phyloP scores from a whole-genome alignment of 495 filamentous ascomycete genomes.

The Penicillium verhagenii region DNA sequence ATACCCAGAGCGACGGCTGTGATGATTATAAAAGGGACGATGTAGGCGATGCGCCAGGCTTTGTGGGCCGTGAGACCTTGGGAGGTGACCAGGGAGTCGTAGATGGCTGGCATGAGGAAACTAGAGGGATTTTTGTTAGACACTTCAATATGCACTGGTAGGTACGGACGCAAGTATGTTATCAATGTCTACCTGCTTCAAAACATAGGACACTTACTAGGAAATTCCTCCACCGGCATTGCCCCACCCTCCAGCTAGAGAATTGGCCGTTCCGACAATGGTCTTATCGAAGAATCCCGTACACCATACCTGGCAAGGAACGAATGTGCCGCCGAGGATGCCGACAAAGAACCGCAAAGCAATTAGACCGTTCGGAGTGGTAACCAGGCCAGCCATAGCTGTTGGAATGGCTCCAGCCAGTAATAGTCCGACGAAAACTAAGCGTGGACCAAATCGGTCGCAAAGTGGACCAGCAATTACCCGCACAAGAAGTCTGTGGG shows the following conservation, averaged over 20 bases:
- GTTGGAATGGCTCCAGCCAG: slow-evolving; percentile 79
- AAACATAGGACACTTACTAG: slow-evolving; percentile 36
- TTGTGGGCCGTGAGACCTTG: slow-evolving; percentile 59
- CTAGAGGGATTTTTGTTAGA: slow-evolving; percentile 37
- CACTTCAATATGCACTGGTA: not conserved
- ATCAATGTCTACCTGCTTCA: too few species aligned
- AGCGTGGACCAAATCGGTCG: slow-evolving; percentile 79
- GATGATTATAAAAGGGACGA: slow-evolving; percentile 81
- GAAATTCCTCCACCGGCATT: slow-evolving; percentile 90
- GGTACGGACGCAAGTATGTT: too few species aligned
- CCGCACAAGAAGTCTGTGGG: slow-evolving; percentile 68
- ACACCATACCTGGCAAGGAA: slow-evolving; percentile 95
- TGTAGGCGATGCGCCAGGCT: slow-evolving; percentile 82
- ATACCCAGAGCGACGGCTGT: slow-evolving; percentile 62
- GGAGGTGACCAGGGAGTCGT: slow-evolving; percentile 68
- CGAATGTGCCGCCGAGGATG: slow-evolving; percentile 86
- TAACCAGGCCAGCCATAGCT: slow-evolving; percentile 75
- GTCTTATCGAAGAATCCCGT: slow-evolving; percentile 97
- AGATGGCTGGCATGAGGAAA: slow-evolving; percentile 94
- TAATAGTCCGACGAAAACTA: slow-evolving; percentile 74
- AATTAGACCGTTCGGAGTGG: slow-evolving; percentile 66
- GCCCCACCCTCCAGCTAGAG: slow-evolving; percentile 80
- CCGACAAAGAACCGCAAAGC: slow-evolving; percentile 88
- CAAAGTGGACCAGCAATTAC: slow-evolving; percentile 81
- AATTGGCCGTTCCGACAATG: slow-evolving; percentile 87